Base-by-base conservation (phyloP, 129 eudicot genomes). In the Tagetes erecta region DNA sequence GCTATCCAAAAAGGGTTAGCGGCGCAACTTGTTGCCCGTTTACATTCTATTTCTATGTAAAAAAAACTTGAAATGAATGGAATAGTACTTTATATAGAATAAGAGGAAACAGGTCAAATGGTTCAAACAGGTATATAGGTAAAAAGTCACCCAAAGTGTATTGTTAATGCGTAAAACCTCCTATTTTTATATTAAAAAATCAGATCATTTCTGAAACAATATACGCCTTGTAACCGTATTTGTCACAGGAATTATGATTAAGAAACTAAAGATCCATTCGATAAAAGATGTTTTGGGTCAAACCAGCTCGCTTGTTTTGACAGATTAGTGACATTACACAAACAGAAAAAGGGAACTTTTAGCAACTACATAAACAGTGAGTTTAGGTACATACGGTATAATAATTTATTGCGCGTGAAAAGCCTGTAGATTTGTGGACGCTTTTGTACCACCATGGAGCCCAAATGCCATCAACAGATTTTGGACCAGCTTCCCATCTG, bases 401-500 rank as follows among this genome's bases (percentile, higher is more conserved):
- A 77, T 88, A 94, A 78, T 91, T 82, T 34, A 75, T 78, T 68
- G 87, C 79, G 58, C 79, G 81, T 47, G 75, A 52, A 63, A 94
- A 94, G 56, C 94, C 81, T 40, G 88, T 88, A 5, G 97, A 91
- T 37, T 85, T 88, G 78, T 94, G 99, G 31, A 89, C 90, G 36
- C 78, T 86, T 64, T 71, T 77, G 80, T 94, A 91, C 99, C 99
- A 94, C 89, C 96, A 94, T 14, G 99, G 97, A 50, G 97, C 99
- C 99, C 99, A 94, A 46, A 91, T 42, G 33, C 99, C 99, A 83
- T 94, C 99, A 37, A 82, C 76, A 40, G 92, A 71, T 82, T 82
- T 94, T 67, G 99, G 88, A 55, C 99, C 99, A 80, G 96, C 79
- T 85, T 94, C 94, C 99, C 99, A 94, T 82, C 99, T 94, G 89